Conservation (phyloP, 2,329 filamentous ascomycete genomes). For the Pestalotiopsis sp. region DNA sequence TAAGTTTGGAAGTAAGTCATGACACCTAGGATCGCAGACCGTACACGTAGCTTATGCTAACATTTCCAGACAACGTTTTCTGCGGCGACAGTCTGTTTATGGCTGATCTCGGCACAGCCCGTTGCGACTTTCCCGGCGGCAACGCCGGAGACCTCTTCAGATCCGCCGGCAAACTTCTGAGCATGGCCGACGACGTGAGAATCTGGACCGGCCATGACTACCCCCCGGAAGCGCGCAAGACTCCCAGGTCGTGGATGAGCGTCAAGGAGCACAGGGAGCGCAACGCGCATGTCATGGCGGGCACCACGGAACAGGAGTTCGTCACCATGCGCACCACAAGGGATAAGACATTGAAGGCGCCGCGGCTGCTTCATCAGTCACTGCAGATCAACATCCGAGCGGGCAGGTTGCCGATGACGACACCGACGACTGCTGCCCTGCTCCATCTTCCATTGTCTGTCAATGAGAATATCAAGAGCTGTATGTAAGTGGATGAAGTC, state of each 20-base stretch:
- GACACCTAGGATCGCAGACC: conserved; percentile 24
- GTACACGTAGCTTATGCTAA: conserved; percentile 34
- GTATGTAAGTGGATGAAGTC: too few species aligned
- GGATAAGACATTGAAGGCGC: conserved; percentile 42
- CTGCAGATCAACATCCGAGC: conserved; percentile 54
- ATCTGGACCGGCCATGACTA: conserved; percentile 60
- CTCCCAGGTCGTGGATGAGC: conserved; percentile 40
- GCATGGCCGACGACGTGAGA: conserved; percentile 32
- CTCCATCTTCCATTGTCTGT: background rate
- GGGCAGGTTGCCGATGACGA: conserved; percentile 39
- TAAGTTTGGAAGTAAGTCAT: background rate
- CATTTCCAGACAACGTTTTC: background rate
- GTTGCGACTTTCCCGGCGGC: conserved; percentile 54
- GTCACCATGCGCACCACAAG: conserved; percentile 21
- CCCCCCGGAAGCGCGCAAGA: conserved; percentile 32
- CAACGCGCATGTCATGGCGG: conserved; percentile 50
- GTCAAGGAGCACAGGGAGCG: conserved; percentile 44
- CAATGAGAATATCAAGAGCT: background rate
- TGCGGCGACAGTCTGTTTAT: conserved; percentile 43
- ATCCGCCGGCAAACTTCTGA: conserved; percentile 39
- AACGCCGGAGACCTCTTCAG: conserved; percentile 41
- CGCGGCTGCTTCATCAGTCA: conserved; percentile 48
- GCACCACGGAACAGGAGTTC: conserved; percentile 19
- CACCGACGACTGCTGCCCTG: background rate
- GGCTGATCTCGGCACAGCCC: conserved; percentile 39